A percentile compares a stretch with the other conserved stretches of the same genome.
Conservation (phyloP, 2,329 filamentous ascomycete species). For the Penicillium sp. region DNA sequence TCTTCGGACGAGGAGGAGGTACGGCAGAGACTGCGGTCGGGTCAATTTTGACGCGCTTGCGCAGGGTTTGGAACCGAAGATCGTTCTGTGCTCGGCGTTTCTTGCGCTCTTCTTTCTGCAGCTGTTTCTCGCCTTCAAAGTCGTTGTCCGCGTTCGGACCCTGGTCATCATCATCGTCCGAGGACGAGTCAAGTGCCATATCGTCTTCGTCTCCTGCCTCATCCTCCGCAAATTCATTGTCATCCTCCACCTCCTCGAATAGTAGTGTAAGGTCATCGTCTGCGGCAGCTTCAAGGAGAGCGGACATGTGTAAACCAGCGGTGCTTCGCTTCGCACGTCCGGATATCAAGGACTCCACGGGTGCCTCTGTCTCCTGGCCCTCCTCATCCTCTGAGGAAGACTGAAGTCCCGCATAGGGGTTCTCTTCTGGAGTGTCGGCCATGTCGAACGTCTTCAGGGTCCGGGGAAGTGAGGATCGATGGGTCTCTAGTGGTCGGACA, state of each 20-base stretch:
- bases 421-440: conserved; percentile 25
- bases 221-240: conserved; percentile 44
- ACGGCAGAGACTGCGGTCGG: conserved; percentile 44
- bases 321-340: conserved; percentile 71
- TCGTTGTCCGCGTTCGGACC: conserved; percentile 58
- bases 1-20: conserved; percentile 53
- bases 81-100: conserved; percentile 80
- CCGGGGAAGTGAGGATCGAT: background rate
- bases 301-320: conserved; percentile 79
- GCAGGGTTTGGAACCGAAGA: conserved; percentile 54
- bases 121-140: conserved; percentile 79
- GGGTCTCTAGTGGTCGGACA: background rate
- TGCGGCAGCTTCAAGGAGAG: conserved; percentile 71
- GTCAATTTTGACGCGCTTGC: conserved; percentile 75
- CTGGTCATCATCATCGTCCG: conserved; percentile 76
- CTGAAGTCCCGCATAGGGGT: conserved; percentile 27
- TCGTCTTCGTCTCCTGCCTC: conserved; percentile 62
- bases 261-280: conserved; percentile 63
- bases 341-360: conserved; percentile 33
- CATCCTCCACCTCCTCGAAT: conserved; percentile 64
- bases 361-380: conserved; percentile 12
- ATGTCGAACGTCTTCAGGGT: conserved; percentile 7
- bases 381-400: conserved; percentile 21
- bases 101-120: conserved; percentile 73
- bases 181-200: conserved; percentile 81